Conservation (phyloP, 2,329 filamentous ascomycete genomes). For the Hymenoscyphus infarciens region DNA sequence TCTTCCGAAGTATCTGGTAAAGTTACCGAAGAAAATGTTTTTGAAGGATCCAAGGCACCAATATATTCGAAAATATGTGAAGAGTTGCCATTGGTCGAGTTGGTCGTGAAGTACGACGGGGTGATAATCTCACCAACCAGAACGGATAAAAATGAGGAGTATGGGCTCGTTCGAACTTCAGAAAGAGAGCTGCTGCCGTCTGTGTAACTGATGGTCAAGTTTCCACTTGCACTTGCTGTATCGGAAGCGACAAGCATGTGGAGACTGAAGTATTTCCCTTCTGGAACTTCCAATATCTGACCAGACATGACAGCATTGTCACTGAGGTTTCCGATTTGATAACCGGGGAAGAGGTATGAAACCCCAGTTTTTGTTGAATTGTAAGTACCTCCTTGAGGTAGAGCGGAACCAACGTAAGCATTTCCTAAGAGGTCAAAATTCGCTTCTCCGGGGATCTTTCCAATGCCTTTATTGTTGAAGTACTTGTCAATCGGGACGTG, state of each 20-base stretch:
- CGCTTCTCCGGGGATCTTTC: slow-evolving; percentile 42
- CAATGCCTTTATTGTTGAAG: slow-evolving; percentile 49
- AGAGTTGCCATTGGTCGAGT: slow-evolving; percentile 42
- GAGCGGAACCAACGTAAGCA: slow-evolving; percentile 40
- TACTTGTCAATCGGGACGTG: slow-evolving; percentile 34
- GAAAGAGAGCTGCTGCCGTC: slow-evolving; percentile 40
- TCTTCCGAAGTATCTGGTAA: slow-evolving; percentile 39
- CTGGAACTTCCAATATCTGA: slow-evolving; percentile 39
- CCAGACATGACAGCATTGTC: slow-evolving; percentile 45
- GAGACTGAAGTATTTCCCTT: slow-evolving; percentile 39
- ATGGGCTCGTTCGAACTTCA: slow-evolving; percentile 44
- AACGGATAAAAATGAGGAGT: slow-evolving; percentile 44
- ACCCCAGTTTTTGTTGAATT: slow-evolving; percentile 42
- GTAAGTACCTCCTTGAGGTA: slow-evolving; percentile 36
- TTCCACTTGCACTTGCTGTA: slow-evolving; percentile 38
- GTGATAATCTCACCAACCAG: slow-evolving; percentile 45
- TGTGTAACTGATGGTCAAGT: slow-evolving; percentile 42
- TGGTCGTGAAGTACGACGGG: slow-evolving; percentile 40
- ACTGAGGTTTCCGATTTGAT: slow-evolving; percentile 33
- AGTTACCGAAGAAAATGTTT: slow-evolving; percentile 39
- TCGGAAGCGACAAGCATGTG: slow-evolving; percentile 44
- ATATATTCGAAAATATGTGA: slow-evolving; percentile 46
- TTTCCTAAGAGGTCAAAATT: slow-evolving; percentile 43
- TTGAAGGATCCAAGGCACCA: slow-evolving; percentile 38
- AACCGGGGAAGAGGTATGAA: slow-evolving; percentile 42